Evolutionary conservation across 306 rosid genomes (phyloP).

Genomic region (Medicago truncatula): DNA sequence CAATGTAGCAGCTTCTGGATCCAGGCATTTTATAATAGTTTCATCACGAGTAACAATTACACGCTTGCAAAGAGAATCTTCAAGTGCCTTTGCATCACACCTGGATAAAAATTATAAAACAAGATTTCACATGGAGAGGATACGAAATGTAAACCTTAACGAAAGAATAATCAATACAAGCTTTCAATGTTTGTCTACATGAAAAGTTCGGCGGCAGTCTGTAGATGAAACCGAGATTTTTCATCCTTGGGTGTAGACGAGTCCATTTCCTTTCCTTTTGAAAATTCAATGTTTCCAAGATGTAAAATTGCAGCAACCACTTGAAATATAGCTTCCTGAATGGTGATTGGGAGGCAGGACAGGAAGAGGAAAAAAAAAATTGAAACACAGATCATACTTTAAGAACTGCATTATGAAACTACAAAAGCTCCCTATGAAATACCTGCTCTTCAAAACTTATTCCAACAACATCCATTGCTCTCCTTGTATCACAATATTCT

Average conservation of each 20-base stretch:
- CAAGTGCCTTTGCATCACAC: slow-evolving; percentile 95
- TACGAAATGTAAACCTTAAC: slow-evolving; percentile 38
- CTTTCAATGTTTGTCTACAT: slow-evolving; percentile 59
- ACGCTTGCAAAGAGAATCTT: slow-evolving; percentile 99
- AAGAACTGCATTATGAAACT: slow-evolving; percentile 34
- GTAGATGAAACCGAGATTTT: slow-evolving; percentile 85
- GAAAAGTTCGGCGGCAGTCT: slow-evolving; percentile 90
- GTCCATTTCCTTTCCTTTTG: slow-evolving; percentile 90
- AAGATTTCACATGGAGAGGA: slow-evolving; percentile 39
- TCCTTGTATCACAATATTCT: slow-evolving; percentile 82
- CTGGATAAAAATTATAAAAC: slow-evolving; percentile 53
- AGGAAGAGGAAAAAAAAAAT: slow-evolving; percentile 6
- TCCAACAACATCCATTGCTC: slow-evolving; percentile 98
- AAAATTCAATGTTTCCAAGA: slow-evolving; percentile 94
- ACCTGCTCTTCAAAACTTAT: slow-evolving; percentile 91
- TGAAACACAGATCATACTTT: slow-evolving; percentile 40
- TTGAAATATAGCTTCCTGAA: slow-evolving; percentile 94
- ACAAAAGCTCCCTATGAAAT: slow-evolving; percentile 42
- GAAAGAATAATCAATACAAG: slow-evolving; percentile 26
- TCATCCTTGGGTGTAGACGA: slow-evolving; percentile 91
- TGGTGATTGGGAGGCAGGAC: slow-evolving; percentile 26
- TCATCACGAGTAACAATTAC: slow-evolving; percentile 97
- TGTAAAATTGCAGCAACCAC: slow-evolving; percentile 98
- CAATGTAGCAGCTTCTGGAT: slow-evolving; percentile 89
- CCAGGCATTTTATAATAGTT: slow-evolving; percentile 88